phyloP scores from a whole-genome alignment of 495 filamentous ascomycete species.

The Trichoderma asperelloides region DNA sequence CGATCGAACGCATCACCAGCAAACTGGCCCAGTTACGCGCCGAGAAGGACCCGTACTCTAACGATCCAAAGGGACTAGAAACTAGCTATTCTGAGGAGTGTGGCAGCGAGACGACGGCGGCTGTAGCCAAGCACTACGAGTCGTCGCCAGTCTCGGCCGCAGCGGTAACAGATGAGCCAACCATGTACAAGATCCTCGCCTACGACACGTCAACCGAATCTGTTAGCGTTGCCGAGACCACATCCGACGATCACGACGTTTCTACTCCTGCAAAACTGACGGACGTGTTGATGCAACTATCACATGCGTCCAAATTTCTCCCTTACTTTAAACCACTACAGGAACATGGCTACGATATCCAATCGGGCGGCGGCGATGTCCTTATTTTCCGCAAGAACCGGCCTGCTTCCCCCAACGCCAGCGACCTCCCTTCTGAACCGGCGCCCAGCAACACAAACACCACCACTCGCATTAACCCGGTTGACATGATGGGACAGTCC shows the following conservation, averaged over 20 bases:
- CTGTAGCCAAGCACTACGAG: constrained; percentile 22
- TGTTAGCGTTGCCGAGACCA: constrained; percentile 53
- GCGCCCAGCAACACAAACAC: not conserved
- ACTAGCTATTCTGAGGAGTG: constrained; percentile 27
- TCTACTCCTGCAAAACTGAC: constrained; percentile 41
- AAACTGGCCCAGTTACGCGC: constrained; percentile 16
- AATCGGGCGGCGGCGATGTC: constrained; percentile 58
- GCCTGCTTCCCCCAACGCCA: constrained; percentile 15
- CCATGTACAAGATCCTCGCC: constrained; percentile 61
- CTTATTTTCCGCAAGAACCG: constrained; percentile 61
- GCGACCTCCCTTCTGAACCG: not conserved
- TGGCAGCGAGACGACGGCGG: constrained; percentile 16
- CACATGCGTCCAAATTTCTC: constrained; percentile 63
- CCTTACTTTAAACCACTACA: constrained; percentile 57
- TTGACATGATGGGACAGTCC: constrained; percentile 44
- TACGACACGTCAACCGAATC: constrained; percentile 58
- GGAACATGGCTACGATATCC: constrained; percentile 63
- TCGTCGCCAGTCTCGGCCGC: not conserved
- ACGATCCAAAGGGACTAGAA: constrained; percentile 29
- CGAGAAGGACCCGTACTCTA: constrained; percentile 26
- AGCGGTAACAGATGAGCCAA: constrained; percentile 20
- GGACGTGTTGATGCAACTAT: constrained; percentile 57
- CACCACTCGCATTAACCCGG: constrained; percentile 35
- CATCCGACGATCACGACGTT: constrained; percentile 43
- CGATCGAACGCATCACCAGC: constrained; percentile 19